Evolutionary conservation across 768 basidiomycete species (phyloP).

Genomic region (Podaxis carcinomalis): DNA sequence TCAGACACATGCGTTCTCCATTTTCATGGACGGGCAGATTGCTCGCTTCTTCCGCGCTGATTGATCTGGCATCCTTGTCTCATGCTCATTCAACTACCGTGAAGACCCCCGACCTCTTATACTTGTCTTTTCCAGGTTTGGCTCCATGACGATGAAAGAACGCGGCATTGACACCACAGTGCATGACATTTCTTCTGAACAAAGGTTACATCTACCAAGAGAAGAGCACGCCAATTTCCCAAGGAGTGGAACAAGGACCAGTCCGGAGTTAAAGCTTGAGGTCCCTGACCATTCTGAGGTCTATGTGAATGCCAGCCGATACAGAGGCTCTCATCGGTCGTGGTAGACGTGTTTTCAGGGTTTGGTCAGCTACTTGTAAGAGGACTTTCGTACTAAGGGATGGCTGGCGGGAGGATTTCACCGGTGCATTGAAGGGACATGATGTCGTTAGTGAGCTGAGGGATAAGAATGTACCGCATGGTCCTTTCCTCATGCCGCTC

Average conservation of each 20-base stretch:
- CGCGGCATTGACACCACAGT: constrained; percentile 27
- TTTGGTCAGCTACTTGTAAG: constrained; percentile 10
- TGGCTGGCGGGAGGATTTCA: constrained; percentile 19
- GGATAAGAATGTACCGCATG: constrained; percentile 14
- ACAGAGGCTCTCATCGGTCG: constrained; percentile 18
- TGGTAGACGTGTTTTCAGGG: constrained; percentile 20
- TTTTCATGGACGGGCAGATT: constrained; percentile 20
- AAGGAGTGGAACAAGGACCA: too few species aligned
- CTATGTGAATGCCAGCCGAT: not conserved
- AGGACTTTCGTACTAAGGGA: constrained; percentile 25
- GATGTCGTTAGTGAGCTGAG: constrained; percentile 18
- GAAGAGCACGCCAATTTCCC: constrained; percentile 9
- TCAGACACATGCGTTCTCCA: constrained; percentile 21
- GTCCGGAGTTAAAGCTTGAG: too few species aligned
- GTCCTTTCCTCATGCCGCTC: too few species aligned
- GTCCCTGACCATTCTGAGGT: not conserved
- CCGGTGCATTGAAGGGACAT: constrained; percentile 17
- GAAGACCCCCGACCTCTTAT: constrained; percentile 17
- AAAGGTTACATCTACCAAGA: not conserved
- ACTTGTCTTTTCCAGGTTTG: constrained; percentile 27
- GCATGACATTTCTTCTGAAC: constrained; percentile 1
- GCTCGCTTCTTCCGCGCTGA: constrained; percentile 29
- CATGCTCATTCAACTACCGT: constrained; percentile 21
- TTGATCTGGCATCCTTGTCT: constrained; percentile 26
- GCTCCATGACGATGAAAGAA: constrained; percentile 5